Evolutionary conservation across 805 yeast genomes (phyloP).

Genomic region (Candida caryicola): DNA sequence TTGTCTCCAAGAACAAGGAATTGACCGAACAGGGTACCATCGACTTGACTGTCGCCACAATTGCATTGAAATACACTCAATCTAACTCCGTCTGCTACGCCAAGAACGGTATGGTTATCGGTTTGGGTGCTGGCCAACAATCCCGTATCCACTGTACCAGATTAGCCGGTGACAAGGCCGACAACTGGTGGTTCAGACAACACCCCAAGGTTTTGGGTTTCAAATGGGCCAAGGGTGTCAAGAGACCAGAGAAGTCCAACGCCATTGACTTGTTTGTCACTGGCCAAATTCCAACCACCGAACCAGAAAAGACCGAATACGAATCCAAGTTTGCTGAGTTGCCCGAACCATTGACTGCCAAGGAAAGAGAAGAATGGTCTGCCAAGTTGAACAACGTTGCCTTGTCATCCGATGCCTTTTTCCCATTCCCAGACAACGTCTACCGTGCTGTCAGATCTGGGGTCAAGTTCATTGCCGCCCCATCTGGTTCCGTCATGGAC

Average conservation of each 20-base stretch:
- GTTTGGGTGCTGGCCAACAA: slow-evolving; percentile 99
- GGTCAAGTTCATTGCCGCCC: slow-evolving; percentile 93
- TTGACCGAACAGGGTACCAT: slow-evolving; percentile 89
- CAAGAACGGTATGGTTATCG: slow-evolving; percentile 98
- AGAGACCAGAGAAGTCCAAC: slow-evolving; percentile 97
- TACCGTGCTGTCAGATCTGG: slow-evolving; percentile 97
- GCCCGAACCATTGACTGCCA: slow-evolving; percentile 78
- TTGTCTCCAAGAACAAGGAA: slow-evolving; percentile 81
- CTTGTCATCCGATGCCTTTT: slow-evolving; percentile 95
- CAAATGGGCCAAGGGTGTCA: slow-evolving; percentile 97
- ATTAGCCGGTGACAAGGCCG: slow-evolving; percentile 98
- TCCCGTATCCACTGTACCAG: slow-evolving; percentile 99
- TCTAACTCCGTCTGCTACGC: slow-evolving; percentile 98
- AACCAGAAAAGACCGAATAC: slow-evolving; percentile 91
- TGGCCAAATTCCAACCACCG: slow-evolving; percentile 83
- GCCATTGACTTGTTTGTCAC: slow-evolving; percentile 95
- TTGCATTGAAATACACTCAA: slow-evolving; percentile 96
- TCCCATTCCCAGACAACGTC: slow-evolving; percentile 99
- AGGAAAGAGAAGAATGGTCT: slow-evolving; percentile 88
- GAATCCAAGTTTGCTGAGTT: slow-evolving; percentile 80
- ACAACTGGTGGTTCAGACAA: slow-evolving; percentile 99
- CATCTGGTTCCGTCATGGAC: slow-evolving; percentile 97
- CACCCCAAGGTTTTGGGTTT: slow-evolving; percentile 90
- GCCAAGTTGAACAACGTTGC: slow-evolving; percentile 80
- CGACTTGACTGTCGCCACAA: slow-evolving; percentile 95